Evolutionary conservation across 768 basidiomycete species (phyloP).

Genomic region (Podaxis mareebaensis): DNA sequence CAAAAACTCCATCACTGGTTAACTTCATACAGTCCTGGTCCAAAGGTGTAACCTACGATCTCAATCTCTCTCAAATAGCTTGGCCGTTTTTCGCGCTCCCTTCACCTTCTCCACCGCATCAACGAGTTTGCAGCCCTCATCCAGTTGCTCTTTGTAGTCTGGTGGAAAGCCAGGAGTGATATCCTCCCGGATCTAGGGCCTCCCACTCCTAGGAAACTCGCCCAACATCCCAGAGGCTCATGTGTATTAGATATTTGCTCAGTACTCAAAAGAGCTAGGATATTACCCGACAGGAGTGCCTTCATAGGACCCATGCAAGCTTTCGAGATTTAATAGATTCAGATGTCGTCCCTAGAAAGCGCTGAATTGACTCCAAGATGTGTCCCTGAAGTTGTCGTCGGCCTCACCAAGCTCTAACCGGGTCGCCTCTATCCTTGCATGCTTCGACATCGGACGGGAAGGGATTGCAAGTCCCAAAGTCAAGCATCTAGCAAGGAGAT

Average conservation of each 20-base stretch:
- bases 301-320: not conserved
- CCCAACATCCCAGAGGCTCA: slow-evolving; percentile 38
- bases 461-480: not conserved
- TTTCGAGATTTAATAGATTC: not conserved
- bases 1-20: no score
- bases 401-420: not conserved
- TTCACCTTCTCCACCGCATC: not conserved
- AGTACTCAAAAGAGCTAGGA: not conserved
- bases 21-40: no score
- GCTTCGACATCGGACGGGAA: not conserved
- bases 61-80: no score
- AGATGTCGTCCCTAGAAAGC: not conserved
- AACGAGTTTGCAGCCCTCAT: not conserved
- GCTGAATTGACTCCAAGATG: not conserved
- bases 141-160: not conserved
- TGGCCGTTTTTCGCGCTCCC: not conserved
- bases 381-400: not conserved
- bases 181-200: slow-evolving; percentile 38
- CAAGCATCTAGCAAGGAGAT: not conserved
- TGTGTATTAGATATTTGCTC: not conserved
- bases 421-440: not conserved
- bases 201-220: slow-evolving; percentile 43
- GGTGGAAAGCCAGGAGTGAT: not conserved
- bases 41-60: no score
- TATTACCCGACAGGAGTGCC: not conserved